phyloP scores from a whole-genome alignment of 2,329 filamentous ascomycete genomes.

The Blumeria graminis region DNA sequence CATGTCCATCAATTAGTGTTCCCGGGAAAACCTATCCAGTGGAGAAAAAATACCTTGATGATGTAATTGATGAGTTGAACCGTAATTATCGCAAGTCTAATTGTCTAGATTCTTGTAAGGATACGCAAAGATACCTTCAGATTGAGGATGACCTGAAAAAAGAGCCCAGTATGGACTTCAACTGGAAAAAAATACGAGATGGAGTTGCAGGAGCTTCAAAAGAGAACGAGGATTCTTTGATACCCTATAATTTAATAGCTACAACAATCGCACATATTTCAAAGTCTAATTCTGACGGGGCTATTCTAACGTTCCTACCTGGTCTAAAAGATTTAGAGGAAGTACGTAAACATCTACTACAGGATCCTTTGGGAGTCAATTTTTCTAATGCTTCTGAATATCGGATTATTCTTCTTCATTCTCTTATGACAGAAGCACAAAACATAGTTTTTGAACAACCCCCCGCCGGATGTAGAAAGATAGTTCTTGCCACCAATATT shows the following conservation, averaged over 20 bases:
- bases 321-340: constrained; percentile 62
- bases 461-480: constrained; percentile 58
- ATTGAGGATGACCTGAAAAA: background rate
- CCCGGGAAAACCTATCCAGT: constrained; percentile 72
- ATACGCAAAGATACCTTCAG: background rate
- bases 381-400: background rate
- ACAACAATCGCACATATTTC: constrained; percentile 76
- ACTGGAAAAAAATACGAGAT: background rate
- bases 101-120: background rate
- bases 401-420: constrained; percentile 59
- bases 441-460: constrained; percentile 62
- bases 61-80: background rate
- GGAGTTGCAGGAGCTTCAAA: background rate
- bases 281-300: constrained; percentile 53
- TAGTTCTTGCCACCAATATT: constrained; percentile 85
- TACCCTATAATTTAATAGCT: constrained; percentile 38
- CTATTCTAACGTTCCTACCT: constrained; percentile 78
- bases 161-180: background rate
- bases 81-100: background rate
- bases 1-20: constrained; percentile 62
- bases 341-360: constrained; percentile 24
- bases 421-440: constrained; percentile 63
- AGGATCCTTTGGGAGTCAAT: constrained; percentile 31
- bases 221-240: background rate
- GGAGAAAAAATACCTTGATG: constrained; percentile 52